These are phyloP conservation scores for Fusarium xyrophilum DNA, from an alignment of 2,329 filamentous ascomycete genomes.

Conservation along the genomic window DNA sequence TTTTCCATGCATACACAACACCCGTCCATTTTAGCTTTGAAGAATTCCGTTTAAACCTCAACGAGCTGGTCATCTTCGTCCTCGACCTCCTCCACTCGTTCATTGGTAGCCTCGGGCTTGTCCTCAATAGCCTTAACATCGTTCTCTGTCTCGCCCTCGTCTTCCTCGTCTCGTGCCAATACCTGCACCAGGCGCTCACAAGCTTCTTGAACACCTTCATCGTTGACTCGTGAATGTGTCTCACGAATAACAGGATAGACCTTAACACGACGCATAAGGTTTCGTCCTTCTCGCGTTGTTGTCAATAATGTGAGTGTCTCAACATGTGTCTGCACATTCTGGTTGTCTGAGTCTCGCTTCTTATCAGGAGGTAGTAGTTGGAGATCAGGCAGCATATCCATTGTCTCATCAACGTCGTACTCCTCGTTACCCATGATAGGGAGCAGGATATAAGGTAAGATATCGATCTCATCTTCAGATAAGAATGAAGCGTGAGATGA, in stretches of 20 bases:
- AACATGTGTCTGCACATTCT: conserved; percentile 84
- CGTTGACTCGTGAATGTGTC: conserved; percentile 76
- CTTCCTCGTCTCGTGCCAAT: conserved; percentile 78
- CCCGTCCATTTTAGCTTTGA: too few relatives aligned
- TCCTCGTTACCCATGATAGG: conserved; percentile 89
- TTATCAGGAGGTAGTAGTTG: conserved; percentile 92
- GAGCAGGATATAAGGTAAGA: conserved; percentile 87
- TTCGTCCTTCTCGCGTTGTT: conserved; percentile 76
- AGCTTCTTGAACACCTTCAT: conserved; percentile 81
- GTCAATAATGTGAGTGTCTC: conserved; percentile 87
- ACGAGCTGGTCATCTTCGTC: conserved; percentile 63
- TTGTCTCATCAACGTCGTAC: conserved; percentile 84
- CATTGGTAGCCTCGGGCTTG: conserved; percentile 50
- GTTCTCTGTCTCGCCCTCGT: conserved; percentile 44
- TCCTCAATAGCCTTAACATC: conserved; percentile 46
- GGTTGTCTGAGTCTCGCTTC: conserved; percentile 75
- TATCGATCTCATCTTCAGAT: conserved; percentile 73
- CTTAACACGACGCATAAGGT: conserved; percentile 75
- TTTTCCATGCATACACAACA: neutral
- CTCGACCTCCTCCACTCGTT: conserved; percentile 53
- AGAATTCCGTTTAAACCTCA: conserved; percentile 53
- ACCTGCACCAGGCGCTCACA: conserved; percentile 92
- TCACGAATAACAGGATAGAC: conserved; percentile 92
- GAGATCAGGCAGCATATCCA: conserved; percentile 86
- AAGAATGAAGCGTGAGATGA: conserved; percentile 75